These are phyloP conservation scores for Tremella yokohamensis DNA, from an alignment of 768 basidiomycete species.

Conservation along the genomic window DNA sequence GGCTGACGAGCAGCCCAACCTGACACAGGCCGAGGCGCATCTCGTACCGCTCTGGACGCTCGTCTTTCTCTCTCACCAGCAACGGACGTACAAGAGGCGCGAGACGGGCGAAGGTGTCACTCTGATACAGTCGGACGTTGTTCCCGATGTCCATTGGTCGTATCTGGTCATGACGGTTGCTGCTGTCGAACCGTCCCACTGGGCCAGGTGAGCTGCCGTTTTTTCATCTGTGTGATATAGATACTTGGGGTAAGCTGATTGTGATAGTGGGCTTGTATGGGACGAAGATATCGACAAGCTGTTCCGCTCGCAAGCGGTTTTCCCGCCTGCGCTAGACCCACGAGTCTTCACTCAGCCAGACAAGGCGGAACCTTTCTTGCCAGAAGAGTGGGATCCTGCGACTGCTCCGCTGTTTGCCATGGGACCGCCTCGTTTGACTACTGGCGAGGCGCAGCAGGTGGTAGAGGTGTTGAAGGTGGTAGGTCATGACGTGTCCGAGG, in stretches of 20 bases:
- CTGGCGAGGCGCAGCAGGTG: background rate
- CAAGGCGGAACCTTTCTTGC: background rate
- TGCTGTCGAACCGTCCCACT: slow-evolving; percentile 18
- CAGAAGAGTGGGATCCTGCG: background rate
- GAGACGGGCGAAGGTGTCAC: background rate
- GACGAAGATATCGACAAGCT: no score
- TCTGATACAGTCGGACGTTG: no score
- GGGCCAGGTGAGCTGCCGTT: slow-evolving; percentile 19
- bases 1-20: background rate
- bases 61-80: slow-evolving; percentile 10
- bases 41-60: slow-evolving; percentile 20
- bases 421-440: background rate
- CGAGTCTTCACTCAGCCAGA: background rate
- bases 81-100: background rate
- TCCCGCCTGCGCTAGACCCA: no score
- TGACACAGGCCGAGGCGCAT: background rate
- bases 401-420: background rate
- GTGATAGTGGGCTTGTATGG: no score
- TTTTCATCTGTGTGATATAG: background rate
- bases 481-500: no score
- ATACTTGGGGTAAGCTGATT: no score
- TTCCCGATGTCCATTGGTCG: background rate
- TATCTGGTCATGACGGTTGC: slow-evolving; percentile 14
- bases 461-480: no score
- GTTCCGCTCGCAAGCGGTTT: no score